Evolutionary conservation across 1,284 basidiomycete genomes (phyloP).

Genomic region (Puccinia triticina): DNA sequence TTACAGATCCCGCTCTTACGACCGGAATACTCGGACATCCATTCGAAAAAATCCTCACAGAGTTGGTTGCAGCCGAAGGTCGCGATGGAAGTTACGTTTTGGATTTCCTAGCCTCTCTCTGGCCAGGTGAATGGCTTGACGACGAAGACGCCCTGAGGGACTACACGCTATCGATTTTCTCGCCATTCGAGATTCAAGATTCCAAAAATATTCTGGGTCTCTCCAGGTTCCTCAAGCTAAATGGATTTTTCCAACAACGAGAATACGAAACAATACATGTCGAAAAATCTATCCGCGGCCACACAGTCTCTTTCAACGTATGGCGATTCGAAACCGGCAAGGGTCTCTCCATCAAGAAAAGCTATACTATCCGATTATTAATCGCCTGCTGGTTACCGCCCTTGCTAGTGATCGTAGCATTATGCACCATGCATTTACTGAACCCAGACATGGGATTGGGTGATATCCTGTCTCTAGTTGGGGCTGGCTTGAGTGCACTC

Average conservation of each 20-base stretch:
- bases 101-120: conserved; percentile 17
- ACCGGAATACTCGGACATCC: conserved; percentile 5
- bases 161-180: conserved; percentile 16
- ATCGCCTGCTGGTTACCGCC: conserved; percentile 20
- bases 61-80: conserved; percentile 12
- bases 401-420: background rate
- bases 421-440: conserved; percentile 2
- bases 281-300: background rate
- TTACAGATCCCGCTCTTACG: background rate
- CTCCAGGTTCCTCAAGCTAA: background rate
- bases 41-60: background rate
- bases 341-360: conserved; percentile 14
- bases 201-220: background rate
- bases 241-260: background rate
- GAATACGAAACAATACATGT: background rate
- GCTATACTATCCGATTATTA: conserved; percentile 2
- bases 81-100: conserved; percentile 12
- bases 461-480: conserved; percentile 11
- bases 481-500: conserved; percentile 14
- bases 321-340: conserved; percentile 11
- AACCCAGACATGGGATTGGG: conserved; percentile 2
- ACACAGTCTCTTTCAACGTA: background rate
- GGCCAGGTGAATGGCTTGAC: conserved; percentile 11
- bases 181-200: background rate
- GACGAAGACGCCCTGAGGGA: background rate